These are phyloP conservation scores for Cylindricascospora bacillispora DNA, from an alignment of 1,139 yeast species.

Conservation along the genomic window DNA sequence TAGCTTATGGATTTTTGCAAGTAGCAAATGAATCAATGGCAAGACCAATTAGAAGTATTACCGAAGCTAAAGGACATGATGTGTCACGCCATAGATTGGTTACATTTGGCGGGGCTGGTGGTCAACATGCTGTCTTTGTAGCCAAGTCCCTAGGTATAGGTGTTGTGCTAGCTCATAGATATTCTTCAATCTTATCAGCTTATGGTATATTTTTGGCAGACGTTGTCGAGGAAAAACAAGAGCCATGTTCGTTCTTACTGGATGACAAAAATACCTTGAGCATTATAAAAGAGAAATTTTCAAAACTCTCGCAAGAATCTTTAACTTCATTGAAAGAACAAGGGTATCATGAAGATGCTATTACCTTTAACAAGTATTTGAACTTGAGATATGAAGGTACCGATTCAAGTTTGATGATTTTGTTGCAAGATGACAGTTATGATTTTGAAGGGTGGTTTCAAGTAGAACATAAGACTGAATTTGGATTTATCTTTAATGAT, in stretches of 20 bases:
- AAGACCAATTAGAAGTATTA: constrained; percentile 41
- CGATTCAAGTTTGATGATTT: constrained; percentile 69
- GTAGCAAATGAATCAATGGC: constrained; percentile 48
- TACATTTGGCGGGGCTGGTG: constrained; percentile 50
- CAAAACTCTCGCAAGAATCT: constrained; percentile 11
- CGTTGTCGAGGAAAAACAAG: constrained; percentile 52
- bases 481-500: constrained; percentile 50
- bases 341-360: constrained; percentile 33
- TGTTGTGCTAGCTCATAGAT: constrained; percentile 37
- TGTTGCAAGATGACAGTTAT: constrained; percentile 25
- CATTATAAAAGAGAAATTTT: constrained; percentile 26
- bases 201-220: constrained; percentile 47
- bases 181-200: constrained; percentile 43
- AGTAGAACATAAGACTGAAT: constrained; percentile 47
- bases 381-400: constrained; percentile 81
- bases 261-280: constrained; percentile 29
- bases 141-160: constrained; percentile 37
- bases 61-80: constrained; percentile 42
- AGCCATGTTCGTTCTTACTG: constrained; percentile 37
- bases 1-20: constrained; percentile 40
- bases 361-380: constrained; percentile 46
- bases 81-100: constrained; percentile 36
- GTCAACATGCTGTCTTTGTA: constrained; percentile 43
- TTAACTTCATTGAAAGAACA: constrained; percentile 6
- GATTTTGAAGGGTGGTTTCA: constrained; percentile 32